Evolutionary conservation across 495 filamentous ascomycete species (phyloP).

Genomic region (Trichodelitschia bisporula): DNA sequence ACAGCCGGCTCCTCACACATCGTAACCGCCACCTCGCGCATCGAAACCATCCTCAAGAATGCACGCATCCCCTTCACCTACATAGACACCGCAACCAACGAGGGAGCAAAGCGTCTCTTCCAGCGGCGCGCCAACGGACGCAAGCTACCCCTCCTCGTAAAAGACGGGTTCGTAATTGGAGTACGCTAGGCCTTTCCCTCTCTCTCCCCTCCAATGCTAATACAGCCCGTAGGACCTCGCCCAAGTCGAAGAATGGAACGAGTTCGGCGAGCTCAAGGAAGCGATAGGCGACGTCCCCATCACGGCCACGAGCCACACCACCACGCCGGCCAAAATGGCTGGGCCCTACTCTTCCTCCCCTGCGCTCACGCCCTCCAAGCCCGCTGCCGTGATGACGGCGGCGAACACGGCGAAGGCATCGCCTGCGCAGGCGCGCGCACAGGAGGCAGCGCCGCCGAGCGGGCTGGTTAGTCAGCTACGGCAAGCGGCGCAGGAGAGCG

Average conservation of each 20-base stretch:
- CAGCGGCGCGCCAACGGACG: conserved; percentile 49
- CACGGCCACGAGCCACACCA: neutral
- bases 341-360: neutral
- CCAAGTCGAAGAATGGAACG: conserved; percentile 95
- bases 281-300: conserved; percentile 29
- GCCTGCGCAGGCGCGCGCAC: neutral
- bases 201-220: neutral
- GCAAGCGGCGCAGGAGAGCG: neutral
- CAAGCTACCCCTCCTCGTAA: conserved; percentile 75
- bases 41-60: conserved; percentile 90
- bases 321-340: neutral
- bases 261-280: conserved; percentile 84
- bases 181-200: too few relatives aligned
- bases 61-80: conserved; percentile 84
- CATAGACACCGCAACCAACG: conserved; percentile 79
- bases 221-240: conserved; percentile 48
- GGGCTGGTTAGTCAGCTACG: neutral
- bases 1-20: conserved; percentile 96
- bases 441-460: neutral
- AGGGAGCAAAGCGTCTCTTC: conserved; percentile 78
- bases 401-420: neutral
- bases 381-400: neutral
- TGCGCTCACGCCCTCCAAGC: neutral
- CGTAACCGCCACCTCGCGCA: conserved; percentile 78
- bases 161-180: conserved; percentile 42